Conservation (phyloP, 352 stramenopile genomes). For the Globisporangium rhizosaccharum region DNA sequence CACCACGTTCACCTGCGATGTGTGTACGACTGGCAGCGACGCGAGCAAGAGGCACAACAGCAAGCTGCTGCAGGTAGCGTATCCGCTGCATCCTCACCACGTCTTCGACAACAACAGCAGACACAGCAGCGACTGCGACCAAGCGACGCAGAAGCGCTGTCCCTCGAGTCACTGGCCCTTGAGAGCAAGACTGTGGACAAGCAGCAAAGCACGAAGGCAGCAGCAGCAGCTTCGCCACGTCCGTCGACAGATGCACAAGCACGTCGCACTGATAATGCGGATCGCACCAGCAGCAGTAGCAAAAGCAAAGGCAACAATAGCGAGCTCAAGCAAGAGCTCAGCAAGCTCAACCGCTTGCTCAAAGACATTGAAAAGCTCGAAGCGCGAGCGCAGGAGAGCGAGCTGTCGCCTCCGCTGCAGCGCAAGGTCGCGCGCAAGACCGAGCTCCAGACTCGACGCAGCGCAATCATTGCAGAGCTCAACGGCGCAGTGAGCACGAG, state of each 20-base stretch:
- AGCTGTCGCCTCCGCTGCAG: slow-evolving; percentile 16
- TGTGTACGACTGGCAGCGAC: slow-evolving; percentile 10
- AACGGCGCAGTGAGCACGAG: slow-evolving; percentile 19
- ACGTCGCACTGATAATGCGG: not conserved
- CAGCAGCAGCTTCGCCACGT: too few relatives aligned
- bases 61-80: not conserved
- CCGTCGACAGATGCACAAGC: too few relatives aligned
- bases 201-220: slow-evolving; percentile 1
- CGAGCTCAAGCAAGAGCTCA: slow-evolving; percentile 43
- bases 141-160: slow-evolving; percentile 14
- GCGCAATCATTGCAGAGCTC: slow-evolving; percentile 32
- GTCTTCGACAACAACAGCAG: not conserved
- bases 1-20: not conserved
- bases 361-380: slow-evolving; percentile 33
- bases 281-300: not conserved
- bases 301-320: not conserved
- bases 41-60: slow-evolving; percentile 4
- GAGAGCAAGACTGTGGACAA: slow-evolving; percentile 6
- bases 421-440: slow-evolving; percentile 15
- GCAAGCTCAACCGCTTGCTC: slow-evolving; percentile 43
- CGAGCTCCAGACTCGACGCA: slow-evolving; percentile 8
- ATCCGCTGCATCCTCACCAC: too few relatives aligned
- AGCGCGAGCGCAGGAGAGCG: slow-evolving; percentile 4
- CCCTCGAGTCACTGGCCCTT: slow-evolving; percentile 34
- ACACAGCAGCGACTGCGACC: not conserved